A percentile compares a stretch with the other conserved stretches of the same genome.
These are phyloP conservation scores for Chlamydomonas schloesseri DNA, from an alignment of 139 green algal species.

Conservation along the genomic window DNA sequence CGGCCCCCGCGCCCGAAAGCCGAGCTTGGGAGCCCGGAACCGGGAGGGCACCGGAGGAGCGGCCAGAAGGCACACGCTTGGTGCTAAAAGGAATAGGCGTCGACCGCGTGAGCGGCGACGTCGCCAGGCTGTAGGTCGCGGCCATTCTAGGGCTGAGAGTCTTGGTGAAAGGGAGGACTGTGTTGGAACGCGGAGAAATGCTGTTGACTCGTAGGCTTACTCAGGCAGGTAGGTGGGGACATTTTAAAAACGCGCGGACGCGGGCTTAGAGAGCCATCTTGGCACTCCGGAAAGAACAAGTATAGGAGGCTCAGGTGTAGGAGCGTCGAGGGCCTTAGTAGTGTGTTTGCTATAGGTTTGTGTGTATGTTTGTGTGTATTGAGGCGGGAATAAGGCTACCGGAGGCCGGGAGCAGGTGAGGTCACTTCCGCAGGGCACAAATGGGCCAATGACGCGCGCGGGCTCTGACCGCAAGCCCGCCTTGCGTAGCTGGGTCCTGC, in stretches of 20 bases:
- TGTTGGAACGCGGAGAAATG: background rate
- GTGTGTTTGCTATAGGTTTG: background rate
- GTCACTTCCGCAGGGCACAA: no score
- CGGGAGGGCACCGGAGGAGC: background rate
- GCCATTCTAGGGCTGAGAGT: background rate
- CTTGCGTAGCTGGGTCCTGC: no score
- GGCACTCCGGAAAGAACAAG: no score
- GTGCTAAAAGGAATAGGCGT: conserved; percentile 25
- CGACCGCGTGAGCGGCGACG: conserved; percentile 30
- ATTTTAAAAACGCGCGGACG: background rate
- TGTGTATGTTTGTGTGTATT: background rate
- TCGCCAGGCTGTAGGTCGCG: background rate
- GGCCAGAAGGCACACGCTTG: background rate
- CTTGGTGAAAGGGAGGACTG: background rate
- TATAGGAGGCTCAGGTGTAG: no score
- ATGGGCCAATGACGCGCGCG: no score
- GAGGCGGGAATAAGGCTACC: background rate
- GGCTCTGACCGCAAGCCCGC: no score
- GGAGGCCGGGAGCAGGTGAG: no score
- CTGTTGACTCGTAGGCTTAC: background rate
- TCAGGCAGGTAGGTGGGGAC: background rate
- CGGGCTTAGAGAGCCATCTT: no score
- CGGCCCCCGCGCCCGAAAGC: conserved; percentile 4
- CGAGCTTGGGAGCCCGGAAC: background rate
- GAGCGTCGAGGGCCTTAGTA: background rate